Conservation (phyloP, 1,284 basidiomycete genomes). For the Malassezia cuniculi region DNA sequence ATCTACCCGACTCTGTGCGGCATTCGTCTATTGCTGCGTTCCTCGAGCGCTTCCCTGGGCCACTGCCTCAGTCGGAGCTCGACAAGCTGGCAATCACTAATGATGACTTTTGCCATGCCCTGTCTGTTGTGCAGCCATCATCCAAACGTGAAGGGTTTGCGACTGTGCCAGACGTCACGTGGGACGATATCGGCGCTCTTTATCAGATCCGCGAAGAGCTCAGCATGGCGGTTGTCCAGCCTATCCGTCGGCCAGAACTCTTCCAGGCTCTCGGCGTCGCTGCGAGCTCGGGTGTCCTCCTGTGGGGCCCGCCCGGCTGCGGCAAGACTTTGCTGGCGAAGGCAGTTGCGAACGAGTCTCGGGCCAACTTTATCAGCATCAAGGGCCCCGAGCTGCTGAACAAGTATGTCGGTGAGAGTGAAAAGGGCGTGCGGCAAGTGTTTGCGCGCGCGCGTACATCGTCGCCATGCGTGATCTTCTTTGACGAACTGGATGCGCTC, state of each 20-base stretch:
- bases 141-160: constrained; percentile 95
- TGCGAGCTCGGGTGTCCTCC: constrained; percentile 62
- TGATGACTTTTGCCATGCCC: constrained; percentile 57
- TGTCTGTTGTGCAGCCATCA: constrained; percentile 79
- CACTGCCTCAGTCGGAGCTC: constrained; percentile 65
- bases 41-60: constrained; percentile 66
- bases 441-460: constrained; percentile 77
- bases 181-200: constrained; percentile 88
- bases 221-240: constrained; percentile 93
- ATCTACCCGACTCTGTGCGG: constrained; percentile 46
- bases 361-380: constrained; percentile 90
- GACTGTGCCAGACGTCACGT: constrained; percentile 86
- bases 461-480: constrained; percentile 79
- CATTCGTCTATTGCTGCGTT: constrained; percentile 72
- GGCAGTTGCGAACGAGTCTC: constrained; percentile 85
- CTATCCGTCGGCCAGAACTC: constrained; percentile 75
- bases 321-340: constrained; percentile 92
- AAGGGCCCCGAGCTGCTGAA: constrained; percentile 93
- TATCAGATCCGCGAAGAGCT: constrained; percentile 74
- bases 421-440: constrained; percentile 82
- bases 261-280: constrained; percentile 73
- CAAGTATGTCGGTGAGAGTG: constrained; percentile 95
- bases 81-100: constrained; percentile 65
- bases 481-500: constrained; percentile 90
- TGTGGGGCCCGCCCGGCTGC: constrained; percentile 98